A percentile compares a stretch with the other conserved stretches of the same genome.
These are phyloP conservation scores for Parasitella parasitica DNA, from an alignment of 371 early-diverging fungal genomes.

Conservation along the genomic window DNA sequence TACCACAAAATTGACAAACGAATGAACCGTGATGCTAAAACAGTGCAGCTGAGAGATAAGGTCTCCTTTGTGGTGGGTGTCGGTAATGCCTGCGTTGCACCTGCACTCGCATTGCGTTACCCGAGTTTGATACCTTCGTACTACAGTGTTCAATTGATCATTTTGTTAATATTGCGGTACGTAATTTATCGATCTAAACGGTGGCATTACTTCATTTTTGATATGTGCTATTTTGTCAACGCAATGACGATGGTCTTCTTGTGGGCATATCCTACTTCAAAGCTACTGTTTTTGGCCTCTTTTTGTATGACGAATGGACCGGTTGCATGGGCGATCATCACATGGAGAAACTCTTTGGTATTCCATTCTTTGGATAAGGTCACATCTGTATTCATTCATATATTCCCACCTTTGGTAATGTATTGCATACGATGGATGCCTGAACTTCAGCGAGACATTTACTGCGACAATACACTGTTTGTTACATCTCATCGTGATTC, in stretches of 20 bases:
- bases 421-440: slow-evolving; percentile 67
- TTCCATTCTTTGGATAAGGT: slow-evolving; percentile 75
- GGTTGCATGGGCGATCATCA: slow-evolving; percentile 70
- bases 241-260: slow-evolving; percentile 54
- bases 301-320: slow-evolving; percentile 67
- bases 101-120: slow-evolving; percentile 52
- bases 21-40: slow-evolving; percentile 51
- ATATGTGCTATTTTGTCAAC: slow-evolving; percentile 73
- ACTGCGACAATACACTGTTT: slow-evolving; percentile 20
- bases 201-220: slow-evolving; percentile 73
- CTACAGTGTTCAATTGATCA: slow-evolving; percentile 53
- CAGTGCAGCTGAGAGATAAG: slow-evolving; percentile 65
- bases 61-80: slow-evolving; percentile 72
- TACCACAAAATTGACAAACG: slow-evolving; percentile 38
- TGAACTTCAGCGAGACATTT: slow-evolving; percentile 27
- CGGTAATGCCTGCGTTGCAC: slow-evolving; percentile 67
- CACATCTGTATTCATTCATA: slow-evolving; percentile 72
- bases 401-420: slow-evolving; percentile 64
- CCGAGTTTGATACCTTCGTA: slow-evolving; percentile 62
- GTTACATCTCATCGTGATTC: slow-evolving; percentile 29
- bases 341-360: slow-evolving; percentile 72
- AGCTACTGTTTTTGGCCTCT: slow-evolving; percentile 50
- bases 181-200: slow-evolving; percentile 59
- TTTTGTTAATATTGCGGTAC: slow-evolving; percentile 54
- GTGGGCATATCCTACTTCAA: slow-evolving; percentile 51